phyloP scores from a whole-genome alignment of 192 early-diverging fungal genomes.

The Umbelopsis isabellina region DNA sequence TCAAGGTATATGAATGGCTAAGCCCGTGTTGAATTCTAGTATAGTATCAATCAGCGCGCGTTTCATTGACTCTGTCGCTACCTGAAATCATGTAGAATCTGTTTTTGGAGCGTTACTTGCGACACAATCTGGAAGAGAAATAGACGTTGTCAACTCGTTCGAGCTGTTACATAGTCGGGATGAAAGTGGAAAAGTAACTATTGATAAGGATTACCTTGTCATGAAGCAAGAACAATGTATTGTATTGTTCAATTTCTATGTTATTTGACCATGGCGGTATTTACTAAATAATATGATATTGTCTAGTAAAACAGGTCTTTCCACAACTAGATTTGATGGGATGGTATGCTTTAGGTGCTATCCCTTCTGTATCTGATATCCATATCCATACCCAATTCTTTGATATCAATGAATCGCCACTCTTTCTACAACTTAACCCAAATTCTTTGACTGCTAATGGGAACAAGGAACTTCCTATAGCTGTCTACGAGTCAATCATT shows the following conservation, averaged over 20 bases:
- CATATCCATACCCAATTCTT: slow-evolving; percentile 80
- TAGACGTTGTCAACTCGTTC: slow-evolving; percentile 88
- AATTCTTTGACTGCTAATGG: slow-evolving; percentile 46
- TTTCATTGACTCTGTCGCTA: background rate
- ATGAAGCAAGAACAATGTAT: slow-evolving; percentile 82
- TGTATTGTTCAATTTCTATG: slow-evolving; percentile 11
- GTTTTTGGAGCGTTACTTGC: slow-evolving; percentile 82
- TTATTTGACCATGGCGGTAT: background rate
- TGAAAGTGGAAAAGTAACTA: slow-evolving; percentile 45
- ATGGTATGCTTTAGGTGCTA: slow-evolving; percentile 77
- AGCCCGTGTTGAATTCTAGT: background rate
- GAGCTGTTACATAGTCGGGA: slow-evolving; percentile 60
- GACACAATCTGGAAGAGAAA: slow-evolving; percentile 73
- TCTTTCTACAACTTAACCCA: slow-evolving; percentile 76
- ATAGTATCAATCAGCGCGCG: background rate
- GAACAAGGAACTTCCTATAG: slow-evolving; percentile 71
- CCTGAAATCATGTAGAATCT: background rate
- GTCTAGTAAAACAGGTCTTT: slow-evolving; percentile 79
- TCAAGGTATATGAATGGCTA: slow-evolving; percentile 2
- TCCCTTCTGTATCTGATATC: slow-evolving; percentile 64
- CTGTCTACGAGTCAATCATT: slow-evolving; percentile 77
- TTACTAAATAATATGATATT: background rate
- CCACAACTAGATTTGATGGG: slow-evolving; percentile 82
- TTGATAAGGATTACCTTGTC: slow-evolving; percentile 67
- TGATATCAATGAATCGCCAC: slow-evolving; percentile 71